Evolutionary conservation across 2,329 filamentous ascomycete species (phyloP).

Genomic region (Thelonectria rubi): DNA sequence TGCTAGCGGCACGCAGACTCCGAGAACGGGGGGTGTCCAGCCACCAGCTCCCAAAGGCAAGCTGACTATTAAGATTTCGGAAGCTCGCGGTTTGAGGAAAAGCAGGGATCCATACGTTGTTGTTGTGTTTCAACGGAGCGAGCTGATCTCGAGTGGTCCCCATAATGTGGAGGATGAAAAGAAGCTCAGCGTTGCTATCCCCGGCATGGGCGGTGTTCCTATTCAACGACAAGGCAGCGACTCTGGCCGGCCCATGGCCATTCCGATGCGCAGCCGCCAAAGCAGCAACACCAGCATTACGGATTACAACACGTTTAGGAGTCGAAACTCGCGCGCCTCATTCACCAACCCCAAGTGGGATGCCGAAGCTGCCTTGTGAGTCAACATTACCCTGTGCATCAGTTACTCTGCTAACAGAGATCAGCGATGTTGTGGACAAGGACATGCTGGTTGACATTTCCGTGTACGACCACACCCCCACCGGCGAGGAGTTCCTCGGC

Average conservation of each 20-base stretch:
- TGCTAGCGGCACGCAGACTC: constrained; percentile 63
- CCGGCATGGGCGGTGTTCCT: constrained; percentile 61
- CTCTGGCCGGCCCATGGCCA: constrained; percentile 85
- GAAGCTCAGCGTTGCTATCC: constrained; percentile 56
- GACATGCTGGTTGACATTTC: constrained; percentile 92
- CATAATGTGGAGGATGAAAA: constrained; percentile 71
- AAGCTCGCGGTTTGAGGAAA: constrained; percentile 82
- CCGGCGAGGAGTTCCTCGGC: constrained; percentile 89
- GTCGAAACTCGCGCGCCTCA: constrained; percentile 63
- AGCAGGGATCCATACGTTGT: constrained; percentile 94
- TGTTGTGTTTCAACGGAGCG: constrained; percentile 95
- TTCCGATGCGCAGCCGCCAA: constrained; percentile 95
- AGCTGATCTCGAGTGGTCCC: constrained; percentile 91
- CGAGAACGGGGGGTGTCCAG: constrained; percentile 63
- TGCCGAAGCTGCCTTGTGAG: constrained; percentile 94
- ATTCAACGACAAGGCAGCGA: constrained; percentile 81
- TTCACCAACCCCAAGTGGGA: constrained; percentile 94
- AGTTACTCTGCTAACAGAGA: constrained; percentile 25
- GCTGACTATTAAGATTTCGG: constrained; percentile 86
- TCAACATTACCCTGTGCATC: background rate
- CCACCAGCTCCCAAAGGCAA: constrained; percentile 83
- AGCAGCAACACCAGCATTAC: constrained; percentile 91
- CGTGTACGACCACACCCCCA: constrained; percentile 83
- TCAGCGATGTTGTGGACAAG: constrained; percentile 89
- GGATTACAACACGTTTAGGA: constrained; percentile 69